A percentile compares a stretch with the other conserved stretches of the same genome.
phyloP scores from a whole-genome alignment of 2,329 filamentous ascomycete species.

The Pyrenochaeta sp. region DNA sequence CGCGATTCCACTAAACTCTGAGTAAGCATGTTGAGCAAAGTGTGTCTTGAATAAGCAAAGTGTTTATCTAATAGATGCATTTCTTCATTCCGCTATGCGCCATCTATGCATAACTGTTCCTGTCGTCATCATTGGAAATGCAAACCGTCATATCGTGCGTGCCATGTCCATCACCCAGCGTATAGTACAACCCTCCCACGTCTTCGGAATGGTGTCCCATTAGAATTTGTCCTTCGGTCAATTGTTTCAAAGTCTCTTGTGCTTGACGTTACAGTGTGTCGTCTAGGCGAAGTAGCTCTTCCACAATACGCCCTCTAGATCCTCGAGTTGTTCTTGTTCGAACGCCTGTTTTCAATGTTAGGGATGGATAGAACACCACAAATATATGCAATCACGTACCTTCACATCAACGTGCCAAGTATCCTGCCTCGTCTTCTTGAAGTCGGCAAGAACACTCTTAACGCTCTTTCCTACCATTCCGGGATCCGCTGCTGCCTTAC shows the following conservation, averaged over 20 bases:
- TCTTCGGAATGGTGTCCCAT: background rate
- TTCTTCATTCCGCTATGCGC: constrained; percentile 5
- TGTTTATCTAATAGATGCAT: constrained; percentile 3
- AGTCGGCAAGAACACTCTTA: constrained; percentile 92
- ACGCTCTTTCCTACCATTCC: constrained; percentile 96
- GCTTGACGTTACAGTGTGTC: background rate
- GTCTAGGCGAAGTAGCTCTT: constrained; percentile 95
- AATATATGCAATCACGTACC: constrained; percentile 64
- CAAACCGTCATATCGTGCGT: background rate
- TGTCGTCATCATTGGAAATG: background rate
- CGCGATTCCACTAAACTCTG: constrained; percentile 4
- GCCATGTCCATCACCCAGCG: constrained; percentile 6
- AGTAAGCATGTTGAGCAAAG: constrained; percentile 14
- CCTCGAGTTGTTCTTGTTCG: constrained; percentile 89
- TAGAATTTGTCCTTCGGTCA: background rate
- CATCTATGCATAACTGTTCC: constrained; percentile 8
- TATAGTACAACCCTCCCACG: constrained; percentile 13
- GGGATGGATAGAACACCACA: background rate
- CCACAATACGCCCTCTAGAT: constrained; percentile 95
- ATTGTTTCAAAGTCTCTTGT: background rate
- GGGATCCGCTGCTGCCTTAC: constrained; percentile 84
- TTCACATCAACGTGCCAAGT: constrained; percentile 98
- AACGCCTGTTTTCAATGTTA: constrained; percentile 67
- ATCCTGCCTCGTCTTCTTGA: constrained; percentile 99
- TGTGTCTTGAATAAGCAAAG: background rate